Conservation (phyloP, 2,329 filamentous ascomycete species). For the Colletotrichum chrysophilum region DNA sequence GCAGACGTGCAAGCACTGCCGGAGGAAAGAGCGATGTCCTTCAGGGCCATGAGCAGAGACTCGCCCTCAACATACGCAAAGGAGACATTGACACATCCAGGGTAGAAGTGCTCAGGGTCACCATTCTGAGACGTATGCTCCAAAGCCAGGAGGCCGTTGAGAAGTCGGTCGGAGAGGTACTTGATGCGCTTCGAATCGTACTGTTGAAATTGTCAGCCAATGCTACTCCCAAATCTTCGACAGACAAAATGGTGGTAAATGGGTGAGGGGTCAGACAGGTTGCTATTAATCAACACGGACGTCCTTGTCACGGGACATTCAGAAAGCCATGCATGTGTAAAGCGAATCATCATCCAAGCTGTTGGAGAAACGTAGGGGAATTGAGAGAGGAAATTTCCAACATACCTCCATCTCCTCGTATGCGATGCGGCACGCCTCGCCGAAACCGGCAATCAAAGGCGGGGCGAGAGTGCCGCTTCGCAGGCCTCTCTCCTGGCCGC, state of each 20-base stretch:
- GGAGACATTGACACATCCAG: conserved; percentile 96
- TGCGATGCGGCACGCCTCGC: conserved; percentile 92
- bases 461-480: conserved; percentile 94
- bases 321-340: conserved; percentile 90
- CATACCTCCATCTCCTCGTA: conserved; percentile 90
- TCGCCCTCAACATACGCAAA: conserved; percentile 99
- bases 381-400: conserved; percentile 26
- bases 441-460: conserved; percentile 87
- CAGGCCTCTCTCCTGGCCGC: conserved; percentile 93
- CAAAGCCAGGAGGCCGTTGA: conserved; percentile 82
- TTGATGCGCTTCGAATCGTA: conserved; percentile 91
- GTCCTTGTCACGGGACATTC: conserved; percentile 71
- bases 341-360: conserved; percentile 76
- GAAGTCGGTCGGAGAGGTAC: conserved; percentile 80
- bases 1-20: conserved; percentile 97
- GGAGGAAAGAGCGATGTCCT: conserved; percentile 96
- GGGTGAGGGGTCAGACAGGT: conserved; percentile 60
- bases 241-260: not conserved
- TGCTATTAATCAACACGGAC: conserved; percentile 69
- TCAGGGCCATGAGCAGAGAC: conserved; percentile 96
- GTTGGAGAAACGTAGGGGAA: conserved; percentile 18
- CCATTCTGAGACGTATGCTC: conserved; percentile 95
- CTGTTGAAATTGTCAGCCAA: conserved; percentile 48
- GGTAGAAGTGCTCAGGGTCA: conserved; percentile 82
- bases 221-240: not conserved